Evolutionary conservation across 176 grass and related monocot species (phyloP), one percentile per base, ranked within the genome.

Genomic region (Olyra latifolia): DNA sequence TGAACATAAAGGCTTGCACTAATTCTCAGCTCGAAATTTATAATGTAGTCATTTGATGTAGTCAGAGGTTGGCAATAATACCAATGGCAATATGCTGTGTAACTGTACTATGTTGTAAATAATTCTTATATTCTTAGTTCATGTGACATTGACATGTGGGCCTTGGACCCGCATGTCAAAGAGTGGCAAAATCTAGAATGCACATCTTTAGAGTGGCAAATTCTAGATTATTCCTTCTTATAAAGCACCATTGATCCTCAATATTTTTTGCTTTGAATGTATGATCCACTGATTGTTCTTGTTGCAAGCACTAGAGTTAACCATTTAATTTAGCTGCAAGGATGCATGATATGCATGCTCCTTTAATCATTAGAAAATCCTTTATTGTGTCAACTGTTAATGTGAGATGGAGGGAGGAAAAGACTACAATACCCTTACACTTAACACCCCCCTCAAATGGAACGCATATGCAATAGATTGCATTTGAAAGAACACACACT

Each of bases 281-380:
- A 66, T 10, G 23, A 17, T 46, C 23, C 1, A 10, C 20, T 72
- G 56, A 49, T 52, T 72, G 3, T 48, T 82, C 56, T 82, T 39
- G 30, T 20, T 50, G 72, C n/a, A 65, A 27, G 30, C 20, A 42
- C 22, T 14, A 52, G 22, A 62, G 67, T 38, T 45, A 61, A 60
- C 5, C 47, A 17, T 40, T 73, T 82, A 63, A 74, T 72, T 82
- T 13, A 15, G 69, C 69, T 73, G 29, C 25, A 72, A 71, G 8
- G 19, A 13, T 60, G 25, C 28, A 82, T 63, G 69, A 16, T 74
- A 62, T 41, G 20, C 50, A 69, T 50, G 43, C 6, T 40, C 23
- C 43, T 12, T 82, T 42, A 39, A 50, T 39, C 55, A 50, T 72
- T 5, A 70, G 66, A 43, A 48, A 48, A 70, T 28, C 45, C 45